Conservation (phyloP, 345 rosid species). For the Citrus maxima region DNA sequence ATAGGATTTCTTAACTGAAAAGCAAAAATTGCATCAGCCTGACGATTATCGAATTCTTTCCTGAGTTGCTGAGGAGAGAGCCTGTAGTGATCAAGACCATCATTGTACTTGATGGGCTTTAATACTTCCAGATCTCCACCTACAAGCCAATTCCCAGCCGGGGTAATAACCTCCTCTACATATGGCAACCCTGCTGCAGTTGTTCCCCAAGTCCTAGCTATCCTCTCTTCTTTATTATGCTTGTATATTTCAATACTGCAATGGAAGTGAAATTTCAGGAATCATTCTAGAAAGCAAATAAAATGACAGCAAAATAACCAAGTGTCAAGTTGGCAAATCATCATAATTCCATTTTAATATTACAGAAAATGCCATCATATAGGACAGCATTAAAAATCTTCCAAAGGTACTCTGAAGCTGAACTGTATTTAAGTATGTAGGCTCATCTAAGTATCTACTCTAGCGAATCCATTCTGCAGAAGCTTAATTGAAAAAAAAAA, state of each 20-base stretch:
- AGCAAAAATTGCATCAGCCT: conserved; percentile 97
- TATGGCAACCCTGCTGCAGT: conserved; percentile 89
- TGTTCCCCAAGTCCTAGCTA: conserved; percentile 95
- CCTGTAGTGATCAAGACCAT: conserved; percentile 95
- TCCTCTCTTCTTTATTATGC: conserved; percentile 92
- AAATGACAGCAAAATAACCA: not conserved
- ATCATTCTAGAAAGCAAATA: not conserved
- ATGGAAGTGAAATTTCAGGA: not conserved
- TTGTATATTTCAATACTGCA: conserved; percentile 84
- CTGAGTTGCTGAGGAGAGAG: conserved; percentile 85
- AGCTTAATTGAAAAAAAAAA: too few relatives aligned
- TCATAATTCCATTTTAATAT: not conserved
- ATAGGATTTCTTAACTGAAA: conserved; percentile 95
- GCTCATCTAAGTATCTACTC: not conserved
- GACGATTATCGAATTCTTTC: conserved; percentile 71
- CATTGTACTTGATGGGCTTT: conserved; percentile 74
- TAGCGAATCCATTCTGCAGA: not conserved
- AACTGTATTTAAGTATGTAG: not conserved
- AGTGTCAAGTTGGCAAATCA: not conserved
- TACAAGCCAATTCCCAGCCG: conserved; percentile 90
- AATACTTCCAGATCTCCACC: conserved; percentile 92
- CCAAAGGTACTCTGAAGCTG: not conserved
- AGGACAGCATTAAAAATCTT: not conserved
- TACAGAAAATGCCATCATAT: not conserved
- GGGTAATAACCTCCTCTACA: conserved; percentile 67